These are phyloP conservation scores for Chalciporus pseudorubinellus DNA, from an alignment of 768 basidiomycete species.

Conservation along the genomic window DNA sequence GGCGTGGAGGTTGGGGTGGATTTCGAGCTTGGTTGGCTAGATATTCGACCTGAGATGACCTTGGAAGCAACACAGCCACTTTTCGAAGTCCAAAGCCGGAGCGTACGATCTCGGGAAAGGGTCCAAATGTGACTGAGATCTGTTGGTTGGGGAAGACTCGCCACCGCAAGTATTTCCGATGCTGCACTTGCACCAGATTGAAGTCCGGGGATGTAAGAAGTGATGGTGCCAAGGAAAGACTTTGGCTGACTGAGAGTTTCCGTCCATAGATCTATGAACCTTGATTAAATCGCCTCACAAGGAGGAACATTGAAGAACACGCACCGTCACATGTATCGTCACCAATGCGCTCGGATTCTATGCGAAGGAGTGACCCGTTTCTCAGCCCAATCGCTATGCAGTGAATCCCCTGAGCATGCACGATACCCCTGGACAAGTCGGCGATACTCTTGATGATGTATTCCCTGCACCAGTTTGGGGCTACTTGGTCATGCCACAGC, in stretches of 20 bases:
- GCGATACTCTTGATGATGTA: slow-evolving; percentile 57
- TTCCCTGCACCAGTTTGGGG: slow-evolving; percentile 62
- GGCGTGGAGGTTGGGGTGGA: slow-evolving; percentile 41
- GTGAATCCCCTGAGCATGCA: slow-evolving; percentile 67
- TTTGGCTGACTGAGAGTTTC: slow-evolving; percentile 63
- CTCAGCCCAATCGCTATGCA: slow-evolving; percentile 60
- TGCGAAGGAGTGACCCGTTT: slow-evolving; percentile 63
- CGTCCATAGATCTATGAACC: slow-evolving; percentile 60
- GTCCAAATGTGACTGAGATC: slow-evolving; percentile 78
- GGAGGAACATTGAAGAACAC: slow-evolving; percentile 23
- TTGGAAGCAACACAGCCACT: slow-evolving; percentile 69
- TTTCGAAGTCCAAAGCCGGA: slow-evolving; percentile 82
- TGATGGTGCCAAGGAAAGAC: slow-evolving; percentile 64
- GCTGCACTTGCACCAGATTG: slow-evolving; percentile 45
- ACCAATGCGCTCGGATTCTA: slow-evolving; percentile 62
- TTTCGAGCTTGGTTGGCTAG: slow-evolving; percentile 31
- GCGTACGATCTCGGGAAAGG: slow-evolving; percentile 79
- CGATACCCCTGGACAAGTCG: slow-evolving; percentile 44
- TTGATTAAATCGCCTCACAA: slow-evolving; percentile 5
- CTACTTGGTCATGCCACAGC: slow-evolving; percentile 56
- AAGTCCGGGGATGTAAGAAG: slow-evolving; percentile 60
- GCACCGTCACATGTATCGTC: slow-evolving; percentile 58
- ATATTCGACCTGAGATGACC: slow-evolving; percentile 41
- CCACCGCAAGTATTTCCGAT: slow-evolving; percentile 66
- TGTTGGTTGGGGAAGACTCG: slow-evolving; percentile 72